Base-by-base conservation (phyloP, 2,329 filamentous ascomycete species). In the Tolypocladium album region DNA sequence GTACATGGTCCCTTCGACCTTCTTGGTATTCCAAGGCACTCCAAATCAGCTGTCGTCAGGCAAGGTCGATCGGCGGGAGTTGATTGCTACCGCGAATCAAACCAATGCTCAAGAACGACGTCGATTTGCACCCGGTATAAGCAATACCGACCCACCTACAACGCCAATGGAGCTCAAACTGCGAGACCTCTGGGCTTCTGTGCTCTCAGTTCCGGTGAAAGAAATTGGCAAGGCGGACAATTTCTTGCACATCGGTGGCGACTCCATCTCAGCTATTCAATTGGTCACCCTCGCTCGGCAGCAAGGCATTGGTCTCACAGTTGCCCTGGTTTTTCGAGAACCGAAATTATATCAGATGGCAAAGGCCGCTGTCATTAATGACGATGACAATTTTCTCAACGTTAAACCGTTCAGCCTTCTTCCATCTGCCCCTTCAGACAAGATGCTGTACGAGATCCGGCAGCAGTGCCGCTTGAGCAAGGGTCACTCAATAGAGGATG, bases 1-100 rank as follows among this genome's bases (percentile, higher is more conserved):
- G 38, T 77, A 77, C 65, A 78, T 78, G 76, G 68, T 78, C 0
- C 76, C 76, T 8, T 70, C 72, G 0, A 69, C 71, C 4, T 76
- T 75, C 55, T 70, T 78, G 38, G 74, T 75, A 12, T 65, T 77
- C n/a, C 65, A 67, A 4, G 64, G 69, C n/a, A 76, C 78, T 69
- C 76, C 76, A 22, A 15, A 2, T 24, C 31, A 60, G 7, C 57
- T 58, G 7, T 58, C 58, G 3, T 61, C 62, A 2, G 61, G 58
- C 2, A 63, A 63, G 31, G 53, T 59, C 11, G 58, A 63, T 34
- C 47, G 60, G 11, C 56, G 56, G 20, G 55, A 39, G 4, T 47
- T 64, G 1, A 50, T 56, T 9, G 34, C n/a, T 53, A 31, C 17
- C 50, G 31, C 12, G 50, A n/a, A 53, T 40, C 6, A 27, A 31